Percentiles rank a stretch among this genome's conserved stretches.
Conservation (phyloP, 2,329 filamentous ascomycete species). For the Fusarium setosum region DNA sequence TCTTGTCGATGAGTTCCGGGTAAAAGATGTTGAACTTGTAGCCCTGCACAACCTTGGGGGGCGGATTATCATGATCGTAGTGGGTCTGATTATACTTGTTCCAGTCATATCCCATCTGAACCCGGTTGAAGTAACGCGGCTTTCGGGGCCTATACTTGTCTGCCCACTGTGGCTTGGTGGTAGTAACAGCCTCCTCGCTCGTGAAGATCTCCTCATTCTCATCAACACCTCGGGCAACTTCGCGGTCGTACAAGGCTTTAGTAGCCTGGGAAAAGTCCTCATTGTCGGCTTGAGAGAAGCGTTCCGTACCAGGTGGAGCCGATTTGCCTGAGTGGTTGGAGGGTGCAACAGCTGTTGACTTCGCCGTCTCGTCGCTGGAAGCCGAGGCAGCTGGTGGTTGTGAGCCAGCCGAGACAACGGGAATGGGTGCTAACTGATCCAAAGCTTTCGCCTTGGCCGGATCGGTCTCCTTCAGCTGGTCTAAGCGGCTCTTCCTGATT, state of each 20-base stretch:
- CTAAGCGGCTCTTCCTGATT: slow-evolving; percentile 77
- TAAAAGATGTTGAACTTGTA: slow-evolving; percentile 99
- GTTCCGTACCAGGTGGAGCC: slow-evolving; percentile 67
- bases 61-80: slow-evolving; percentile 98
- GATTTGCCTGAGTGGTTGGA: slow-evolving; percentile 46
- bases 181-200: slow-evolving; percentile 78
- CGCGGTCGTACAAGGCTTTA: slow-evolving; percentile 89
- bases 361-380: slow-evolving; percentile 16
- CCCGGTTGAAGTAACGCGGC: slow-evolving; percentile 96
- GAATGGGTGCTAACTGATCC: slow-evolving; percentile 18
- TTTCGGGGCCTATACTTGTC: slow-evolving; percentile 90
- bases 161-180: slow-evolving; percentile 80
- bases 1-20: slow-evolving; percentile 94
- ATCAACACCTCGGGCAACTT: slow-evolving; percentile 88
- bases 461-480: slow-evolving; percentile 74
- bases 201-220: slow-evolving; percentile 98
- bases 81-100: slow-evolving; percentile 99
- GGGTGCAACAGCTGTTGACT: slow-evolving; percentile 26
- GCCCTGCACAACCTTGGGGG: slow-evolving; percentile 96
- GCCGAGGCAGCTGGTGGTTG: slow-evolving; percentile 6
- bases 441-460: slow-evolving; percentile 68
- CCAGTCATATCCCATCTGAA: slow-evolving; percentile 99
- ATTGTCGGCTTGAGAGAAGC: slow-evolving; percentile 76
- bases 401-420: slow-evolving; percentile 7
- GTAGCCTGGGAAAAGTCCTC: slow-evolving; percentile 90